Base-by-base conservation (phyloP, 2,329 filamentous ascomycete species). In the Colletotrichum sp. region DNA sequence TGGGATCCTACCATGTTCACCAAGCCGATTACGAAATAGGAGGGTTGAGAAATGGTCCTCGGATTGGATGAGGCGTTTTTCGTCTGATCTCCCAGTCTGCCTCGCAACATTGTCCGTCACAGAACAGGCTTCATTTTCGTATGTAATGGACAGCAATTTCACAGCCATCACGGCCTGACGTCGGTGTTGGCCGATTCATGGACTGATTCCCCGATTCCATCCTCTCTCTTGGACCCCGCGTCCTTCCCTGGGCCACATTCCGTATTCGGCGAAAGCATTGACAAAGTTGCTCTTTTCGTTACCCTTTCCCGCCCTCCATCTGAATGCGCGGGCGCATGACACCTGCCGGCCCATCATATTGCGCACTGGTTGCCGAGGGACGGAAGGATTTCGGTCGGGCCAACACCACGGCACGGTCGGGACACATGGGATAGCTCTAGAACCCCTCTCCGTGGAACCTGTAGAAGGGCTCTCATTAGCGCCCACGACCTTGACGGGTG, bases 271-370 rank as follows among this genome's bases (percentile, higher is more conserved):
- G 6, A n/a, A 15, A 18, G 18, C 28, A 21, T 64, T 28, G 62
- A 39, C 34, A 44, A 24, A 36, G n/a, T 44, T 44, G 34, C 62
- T 44, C n/a, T n/a, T 64, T 34, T 52, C 7, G 57, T 24, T 10
- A 12, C 64, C 44, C 9, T 52, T 6, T 32, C 30, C 24, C 39
- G 9, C n/a, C 28, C 65, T 32, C 49, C 74, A n/a, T 76, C 70
- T 68, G 74, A 76, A 55, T 39, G 18, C 44, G 18, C 15, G 18
- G 30, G 28, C 18, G 59, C 34, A 21, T 76, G 74, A 74, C 64
- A 74, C 64, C 70, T 69, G 73, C 44, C 73, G 64, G 44, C 73
- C 63, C 64, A 73, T 64, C 39, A 69, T 44, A 16, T 57, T 18
- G 30, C 36, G 16, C 59, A 63, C 21, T 65, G 21, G 69, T 59